Evolutionary conservation across 108 stramenopile species (phyloP).

Genomic region (Skeletonema grethae): DNA sequence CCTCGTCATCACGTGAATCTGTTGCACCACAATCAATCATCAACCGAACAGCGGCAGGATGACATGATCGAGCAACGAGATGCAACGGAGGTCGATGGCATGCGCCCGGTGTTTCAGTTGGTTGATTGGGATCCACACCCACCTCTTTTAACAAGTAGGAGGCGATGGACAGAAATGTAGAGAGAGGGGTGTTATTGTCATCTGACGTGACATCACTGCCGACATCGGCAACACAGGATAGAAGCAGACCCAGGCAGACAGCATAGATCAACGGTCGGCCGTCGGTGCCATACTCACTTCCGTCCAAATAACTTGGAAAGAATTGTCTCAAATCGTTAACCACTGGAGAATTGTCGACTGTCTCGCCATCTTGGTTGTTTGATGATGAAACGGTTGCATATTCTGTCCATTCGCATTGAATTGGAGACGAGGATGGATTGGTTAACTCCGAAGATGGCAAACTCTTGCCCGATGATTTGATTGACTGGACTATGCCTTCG

Average conservation of each 20-base stretch:
- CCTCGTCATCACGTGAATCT: slow-evolving; percentile 33
- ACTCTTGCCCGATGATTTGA: slow-evolving; percentile 29
- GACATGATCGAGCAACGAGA: slow-evolving; percentile 40
- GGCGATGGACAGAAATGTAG: slow-evolving; percentile 41
- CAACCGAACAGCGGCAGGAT: slow-evolving; percentile 28
- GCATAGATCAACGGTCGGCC: slow-evolving; percentile 44
- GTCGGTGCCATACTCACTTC: slow-evolving; percentile 29
- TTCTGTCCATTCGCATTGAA: slow-evolving; percentile 47
- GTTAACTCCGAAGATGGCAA: slow-evolving; percentile 32
- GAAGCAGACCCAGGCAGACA: slow-evolving; percentile 42
- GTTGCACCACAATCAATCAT: slow-evolving; percentile 28
- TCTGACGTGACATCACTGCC: not conserved
- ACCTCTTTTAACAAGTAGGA: slow-evolving; percentile 36
- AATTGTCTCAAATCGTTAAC: slow-evolving; percentile 37
- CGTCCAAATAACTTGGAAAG: slow-evolving; percentile 22
- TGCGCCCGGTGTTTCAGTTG: slow-evolving; percentile 39
- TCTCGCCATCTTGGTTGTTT: not conserved
- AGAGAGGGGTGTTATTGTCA: slow-evolving; percentile 19
- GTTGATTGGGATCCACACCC: slow-evolving; percentile 34
- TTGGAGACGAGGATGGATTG: not conserved
- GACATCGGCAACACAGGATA: slow-evolving; percentile 22
- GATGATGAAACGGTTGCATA: slow-evolving; percentile 20
- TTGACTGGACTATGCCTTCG: slow-evolving; percentile 25
- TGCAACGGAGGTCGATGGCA: slow-evolving; percentile 45
- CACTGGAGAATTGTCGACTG: slow-evolving; percentile 9